Evolutionary conservation across 2,329 filamentous ascomycete genomes (phyloP), one percentile per base, ranked within the genome.

Genomic region (Keithomyces neogunnii): DNA sequence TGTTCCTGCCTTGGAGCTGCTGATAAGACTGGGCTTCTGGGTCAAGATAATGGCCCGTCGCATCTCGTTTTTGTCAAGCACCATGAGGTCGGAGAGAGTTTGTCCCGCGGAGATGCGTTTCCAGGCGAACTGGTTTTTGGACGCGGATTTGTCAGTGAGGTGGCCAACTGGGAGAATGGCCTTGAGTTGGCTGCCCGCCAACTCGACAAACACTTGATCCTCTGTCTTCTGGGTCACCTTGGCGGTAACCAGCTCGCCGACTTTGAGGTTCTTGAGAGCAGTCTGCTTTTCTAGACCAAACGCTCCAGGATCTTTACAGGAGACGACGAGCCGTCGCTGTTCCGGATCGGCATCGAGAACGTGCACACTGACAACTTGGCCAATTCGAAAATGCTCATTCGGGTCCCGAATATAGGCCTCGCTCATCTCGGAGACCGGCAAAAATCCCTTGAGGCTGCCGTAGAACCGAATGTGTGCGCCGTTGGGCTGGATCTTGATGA

Each of bases 371-470:
- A 99, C 86, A 2, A 95, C 92, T 66, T 99, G 93, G 1, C 93
- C 95, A 43, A 84, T 71, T 36, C 86, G 84, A 73, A 99, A 99
- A 69, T 97, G 91, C 62, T 95, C 84, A 45, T 81, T 82, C 4
- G 93, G 90, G 62, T 96, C 88, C 58, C 86, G 81, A 62, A 99
- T 96, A 63, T 86, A 96, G 9, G 91, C 90, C 66, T 99, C 93
- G 65, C 93, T 97, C 93, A 99, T 99, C 69, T 99, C 92, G 1
- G 88, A 88, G 1, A 95, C 85, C 2, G 93, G 93, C 50, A 99
- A 76, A 72, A 95, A 99, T 7, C 87, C 95, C 57, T 83, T 82
- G 26, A 99, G 75, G 7, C 76, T 71, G 19, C 89, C 89, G 62
- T 95, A 99, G 69, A 97, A 99, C 64, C 95, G 89, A 49, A 99